Evolutionary conservation across 495 filamentous ascomycete species (phyloP).

Genomic region (Talaromyces thailandensis): DNA sequence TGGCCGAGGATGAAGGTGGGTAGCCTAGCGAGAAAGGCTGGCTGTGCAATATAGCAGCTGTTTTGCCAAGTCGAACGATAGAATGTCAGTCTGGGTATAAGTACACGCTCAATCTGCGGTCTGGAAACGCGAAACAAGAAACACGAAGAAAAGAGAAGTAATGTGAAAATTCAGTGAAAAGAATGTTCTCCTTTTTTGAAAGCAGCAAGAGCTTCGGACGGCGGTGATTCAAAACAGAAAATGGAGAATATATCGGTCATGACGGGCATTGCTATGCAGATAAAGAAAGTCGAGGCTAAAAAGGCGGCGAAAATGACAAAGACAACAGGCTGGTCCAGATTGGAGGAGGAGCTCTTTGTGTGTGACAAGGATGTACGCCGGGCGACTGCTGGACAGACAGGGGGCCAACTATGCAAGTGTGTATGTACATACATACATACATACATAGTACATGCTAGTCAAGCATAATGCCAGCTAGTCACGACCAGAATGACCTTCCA

Average conservation of each 20-base stretch:
- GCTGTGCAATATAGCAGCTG: slow-evolving; percentile 28
- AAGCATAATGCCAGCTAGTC: neutral
- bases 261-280: neutral
- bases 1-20: slow-evolving; percentile 27
- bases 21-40: slow-evolving; percentile 27
- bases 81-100: slow-evolving; percentile 1
- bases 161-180: neutral
- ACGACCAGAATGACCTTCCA: slow-evolving; percentile 7
- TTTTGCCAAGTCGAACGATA: neutral
- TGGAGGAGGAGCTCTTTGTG: slow-evolving; percentile 4
- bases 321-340: neutral
- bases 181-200: neutral
- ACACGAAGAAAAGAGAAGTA: slow-evolving; percentile 6
- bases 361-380: slow-evolving; percentile 8
- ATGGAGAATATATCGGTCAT: neutral
- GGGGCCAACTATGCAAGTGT: neutral
- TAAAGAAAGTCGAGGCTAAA: neutral
- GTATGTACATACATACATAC: neutral
- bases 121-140: slow-evolving; percentile 11
- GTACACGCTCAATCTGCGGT: neutral
- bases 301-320: neutral
- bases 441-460: neutral
- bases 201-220: neutral
- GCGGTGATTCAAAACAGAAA: neutral
- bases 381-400: neutral